A percentile compares a stretch with the other conserved stretches of the same genome.
Evolutionary conservation across 805 yeast genomes (phyloP).

Genomic region (Yamadazyma olivae): DNA sequence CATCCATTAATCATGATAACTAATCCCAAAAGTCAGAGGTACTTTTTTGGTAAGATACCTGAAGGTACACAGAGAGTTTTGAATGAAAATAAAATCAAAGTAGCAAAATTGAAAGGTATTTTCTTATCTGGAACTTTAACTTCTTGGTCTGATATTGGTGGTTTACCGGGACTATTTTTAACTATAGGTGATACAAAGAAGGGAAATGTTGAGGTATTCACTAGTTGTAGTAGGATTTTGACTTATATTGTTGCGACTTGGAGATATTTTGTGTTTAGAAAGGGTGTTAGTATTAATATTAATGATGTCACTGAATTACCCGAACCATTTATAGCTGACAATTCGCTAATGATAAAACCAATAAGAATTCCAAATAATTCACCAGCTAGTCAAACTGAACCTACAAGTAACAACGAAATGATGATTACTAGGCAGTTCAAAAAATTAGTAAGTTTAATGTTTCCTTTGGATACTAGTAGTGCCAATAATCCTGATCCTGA

Average conservation of each 20-base stretch:
- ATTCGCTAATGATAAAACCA: slow-evolving; percentile 37
- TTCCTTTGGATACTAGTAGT: slow-evolving; percentile 47
- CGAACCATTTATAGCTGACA: slow-evolving; percentile 31
- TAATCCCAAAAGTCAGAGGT: slow-evolving; percentile 49
- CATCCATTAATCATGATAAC: slow-evolving; percentile 56
- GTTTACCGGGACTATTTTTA: slow-evolving; percentile 84
- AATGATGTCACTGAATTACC: slow-evolving; percentile 18
- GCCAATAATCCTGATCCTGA: slow-evolving; percentile 37
- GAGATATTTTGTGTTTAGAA: slow-evolving; percentile 83
- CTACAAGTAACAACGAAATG: neutral
- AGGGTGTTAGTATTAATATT: slow-evolving; percentile 54
- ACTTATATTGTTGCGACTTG: slow-evolving; percentile 68
- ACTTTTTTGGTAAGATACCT: slow-evolving; percentile 73
- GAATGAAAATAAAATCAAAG: slow-evolving; percentile 54
- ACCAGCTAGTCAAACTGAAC: too few species aligned
- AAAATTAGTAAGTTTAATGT: slow-evolving; percentile 51
- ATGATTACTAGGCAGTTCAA: slow-evolving; percentile 16
- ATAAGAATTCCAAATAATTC: slow-evolving; percentile 25
- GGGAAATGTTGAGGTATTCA: slow-evolving; percentile 51
- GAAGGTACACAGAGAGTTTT: slow-evolving; percentile 85
- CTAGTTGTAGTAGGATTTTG: slow-evolving; percentile 32
- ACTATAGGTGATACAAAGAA: slow-evolving; percentile 79
- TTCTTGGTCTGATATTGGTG: slow-evolving; percentile 81
- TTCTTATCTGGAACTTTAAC: slow-evolving; percentile 73
- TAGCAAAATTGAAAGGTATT: slow-evolving; percentile 59